phyloP scores from a whole-genome alignment of 2,329 filamentous ascomycete genomes.

The Pseudopithomyces maydicus region DNA sequence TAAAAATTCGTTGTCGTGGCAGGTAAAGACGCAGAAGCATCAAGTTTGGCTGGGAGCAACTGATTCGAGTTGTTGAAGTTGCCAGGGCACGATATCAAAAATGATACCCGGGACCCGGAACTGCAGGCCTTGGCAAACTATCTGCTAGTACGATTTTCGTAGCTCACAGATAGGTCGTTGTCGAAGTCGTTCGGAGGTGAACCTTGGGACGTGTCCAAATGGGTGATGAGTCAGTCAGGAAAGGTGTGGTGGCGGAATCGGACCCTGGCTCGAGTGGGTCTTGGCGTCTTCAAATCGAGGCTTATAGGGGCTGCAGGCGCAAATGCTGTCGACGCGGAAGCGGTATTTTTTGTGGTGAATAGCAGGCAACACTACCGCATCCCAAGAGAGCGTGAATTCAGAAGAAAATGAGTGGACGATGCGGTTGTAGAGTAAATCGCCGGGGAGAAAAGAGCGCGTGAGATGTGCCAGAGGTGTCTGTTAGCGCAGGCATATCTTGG shows the following conservation, averaged over 20 bases:
- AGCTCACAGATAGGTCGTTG: neutral
- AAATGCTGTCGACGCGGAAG: neutral
- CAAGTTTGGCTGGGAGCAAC: constrained; percentile 21
- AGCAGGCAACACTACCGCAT: too few species aligned
- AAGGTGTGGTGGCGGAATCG: neutral
- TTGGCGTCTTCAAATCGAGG: neutral
- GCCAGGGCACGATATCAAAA: too few species aligned
- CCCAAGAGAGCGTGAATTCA: neutral
- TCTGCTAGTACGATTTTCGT: neutral
- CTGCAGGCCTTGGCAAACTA: neutral
- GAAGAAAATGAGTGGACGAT: neutral
- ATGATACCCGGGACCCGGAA: neutral
- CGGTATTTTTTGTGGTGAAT: neutral
- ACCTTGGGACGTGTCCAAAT: neutral
- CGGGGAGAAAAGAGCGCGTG: neutral
- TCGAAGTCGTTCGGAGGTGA: neutral
- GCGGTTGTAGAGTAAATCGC: constrained; percentile 5
- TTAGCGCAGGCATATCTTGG: constrained; percentile 23
- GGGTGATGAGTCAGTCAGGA: neutral
- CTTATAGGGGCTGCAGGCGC: neutral
- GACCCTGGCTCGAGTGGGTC: neutral
- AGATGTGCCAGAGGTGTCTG: neutral
- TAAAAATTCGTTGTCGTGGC: constrained; percentile 31
- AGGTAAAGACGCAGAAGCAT: constrained; percentile 39
- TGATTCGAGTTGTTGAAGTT: too few species aligned